Conservation (phyloP, 495 filamentous ascomycete genomes). For the Trichoderma erinaceum region DNA sequence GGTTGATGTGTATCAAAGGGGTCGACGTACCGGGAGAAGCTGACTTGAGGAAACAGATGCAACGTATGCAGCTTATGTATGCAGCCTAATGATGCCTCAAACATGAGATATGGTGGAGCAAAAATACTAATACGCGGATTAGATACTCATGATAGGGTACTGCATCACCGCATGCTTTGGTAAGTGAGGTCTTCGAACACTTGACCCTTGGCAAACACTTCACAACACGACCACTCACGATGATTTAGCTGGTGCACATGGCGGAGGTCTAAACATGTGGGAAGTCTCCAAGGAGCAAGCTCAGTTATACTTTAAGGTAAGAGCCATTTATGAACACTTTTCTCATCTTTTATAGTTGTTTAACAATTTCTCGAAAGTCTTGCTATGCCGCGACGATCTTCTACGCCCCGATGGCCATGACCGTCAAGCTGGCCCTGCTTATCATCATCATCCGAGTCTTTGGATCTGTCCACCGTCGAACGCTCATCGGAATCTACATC, state of each 20-base stretch:
- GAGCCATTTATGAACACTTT: not conserved
- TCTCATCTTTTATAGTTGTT: not conserved
- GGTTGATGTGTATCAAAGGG: slow-evolving; percentile 17
- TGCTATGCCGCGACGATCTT: slow-evolving; percentile 24
- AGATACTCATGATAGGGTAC: slow-evolving; percentile 15
- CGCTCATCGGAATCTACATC: slow-evolving; percentile 38
- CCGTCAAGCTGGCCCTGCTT: slow-evolving; percentile 43
- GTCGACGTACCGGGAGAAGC: not conserved
- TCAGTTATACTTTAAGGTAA: slow-evolving; percentile 17
- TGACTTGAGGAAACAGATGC: slow-evolving; percentile 20
- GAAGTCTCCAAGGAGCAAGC: slow-evolving; percentile 19
- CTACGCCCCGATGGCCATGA: slow-evolving; percentile 45
- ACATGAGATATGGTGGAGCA: not conserved
- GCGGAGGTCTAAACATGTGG: slow-evolving; percentile 23
- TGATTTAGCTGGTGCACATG: slow-evolving; percentile 4
- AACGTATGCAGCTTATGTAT: slow-evolving; percentile 10
- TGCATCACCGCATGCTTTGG: slow-evolving; percentile 3
- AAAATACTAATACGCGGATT: not conserved
- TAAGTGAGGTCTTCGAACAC: not conserved
- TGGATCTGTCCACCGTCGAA: slow-evolving; percentile 32
- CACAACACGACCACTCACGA: not conserved
- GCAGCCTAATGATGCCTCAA: not conserved
- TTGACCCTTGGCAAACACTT: not conserved
- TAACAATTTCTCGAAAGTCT: slow-evolving; percentile 20
- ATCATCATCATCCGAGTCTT: slow-evolving; percentile 45